phyloP scores from a whole-genome alignment of 2,329 filamentous ascomycete species.

The Fusarium nodosum region DNA sequence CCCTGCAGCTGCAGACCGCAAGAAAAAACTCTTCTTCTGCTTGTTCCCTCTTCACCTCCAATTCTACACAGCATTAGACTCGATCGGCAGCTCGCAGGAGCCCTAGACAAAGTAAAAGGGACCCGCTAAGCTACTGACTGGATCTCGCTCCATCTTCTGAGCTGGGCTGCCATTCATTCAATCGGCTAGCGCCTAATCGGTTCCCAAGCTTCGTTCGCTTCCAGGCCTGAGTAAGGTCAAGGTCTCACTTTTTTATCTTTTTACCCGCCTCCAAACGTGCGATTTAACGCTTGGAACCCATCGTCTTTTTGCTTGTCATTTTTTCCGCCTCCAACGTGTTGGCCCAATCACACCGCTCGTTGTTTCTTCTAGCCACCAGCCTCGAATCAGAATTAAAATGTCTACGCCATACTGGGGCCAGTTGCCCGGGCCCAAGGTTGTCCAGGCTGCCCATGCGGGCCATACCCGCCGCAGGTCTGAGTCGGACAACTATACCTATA shows the following conservation, averaged over 20 bases:
- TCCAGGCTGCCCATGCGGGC: conserved; percentile 34
- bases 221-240: conserved; percentile 5
- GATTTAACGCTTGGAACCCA: conserved; percentile 34
- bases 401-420: conserved; percentile 70
- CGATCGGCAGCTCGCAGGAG: conserved; percentile 47
- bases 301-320: conserved; percentile 20
- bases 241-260: conserved; percentile 27
- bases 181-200: conserved; percentile 43
- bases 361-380: conserved; percentile 39
- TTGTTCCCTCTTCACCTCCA: conserved; percentile 17
- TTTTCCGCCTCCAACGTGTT: conserved; percentile 28
- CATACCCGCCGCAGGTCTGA: conserved; percentile 56
- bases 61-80: conserved; percentile 57
- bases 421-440: conserved; percentile 64
- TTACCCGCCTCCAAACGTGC: conserved; percentile 44
- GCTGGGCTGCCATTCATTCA: conserved; percentile 19
- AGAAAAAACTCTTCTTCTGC: conserved; percentile 22
- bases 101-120: conserved; percentile 42
- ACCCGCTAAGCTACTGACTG: conserved; percentile 35
- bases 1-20: conserved; percentile 31
- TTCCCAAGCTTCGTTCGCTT: conserved; percentile 36
- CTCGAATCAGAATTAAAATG: conserved; percentile 54
- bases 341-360: conserved; percentile 48
- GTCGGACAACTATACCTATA: conserved; percentile 51
- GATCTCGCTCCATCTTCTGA: conserved; percentile 6